phyloP scores from a whole-genome alignment of 768 basidiomycete genomes.

The Lactarius pseudohatsudake region DNA sequence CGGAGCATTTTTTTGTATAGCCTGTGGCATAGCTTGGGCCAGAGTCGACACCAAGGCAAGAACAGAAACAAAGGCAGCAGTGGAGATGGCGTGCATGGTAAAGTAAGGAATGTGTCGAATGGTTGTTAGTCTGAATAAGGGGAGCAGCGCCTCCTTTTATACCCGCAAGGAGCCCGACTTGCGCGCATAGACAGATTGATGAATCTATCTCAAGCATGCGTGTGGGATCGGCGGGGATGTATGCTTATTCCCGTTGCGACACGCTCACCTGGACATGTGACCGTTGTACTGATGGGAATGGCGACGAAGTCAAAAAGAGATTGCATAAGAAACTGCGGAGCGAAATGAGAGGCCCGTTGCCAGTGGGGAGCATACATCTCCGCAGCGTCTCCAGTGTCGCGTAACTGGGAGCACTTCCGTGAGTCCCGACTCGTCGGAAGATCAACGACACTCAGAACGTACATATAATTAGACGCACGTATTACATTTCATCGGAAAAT shows the following conservation, averaged over 20 bases:
- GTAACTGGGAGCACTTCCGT: not conserved
- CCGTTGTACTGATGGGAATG: not conserved
- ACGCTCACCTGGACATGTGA: not conserved
- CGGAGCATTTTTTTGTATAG: no score
- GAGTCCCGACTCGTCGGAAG: not conserved
- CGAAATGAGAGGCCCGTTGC: not conserved
- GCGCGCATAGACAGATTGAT: not conserved
- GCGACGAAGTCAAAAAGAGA: not conserved
- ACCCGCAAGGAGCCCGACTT: not conserved
- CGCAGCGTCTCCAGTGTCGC: not conserved
- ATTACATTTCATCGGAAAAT: not conserved
- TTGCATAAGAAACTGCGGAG: not conserved
- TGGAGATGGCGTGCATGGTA: slow-evolving; percentile 10
- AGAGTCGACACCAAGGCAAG: slow-evolving; percentile 4
- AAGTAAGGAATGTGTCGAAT: not conserved
- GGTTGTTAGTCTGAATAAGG: not conserved
- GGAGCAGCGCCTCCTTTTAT: not conserved
- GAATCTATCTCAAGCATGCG: not conserved
- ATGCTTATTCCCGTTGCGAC: not conserved
- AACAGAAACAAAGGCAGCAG: slow-evolving; percentile 3
- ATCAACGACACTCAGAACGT: not conserved
- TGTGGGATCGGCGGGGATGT: not conserved
- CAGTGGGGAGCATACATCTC: not conserved
- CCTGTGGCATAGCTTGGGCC: not conserved
- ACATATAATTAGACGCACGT: not conserved